These are phyloP conservation scores for Mortierella sp. DNA, from an alignment of 371 early-diverging fungal species.

Conservation along the genomic window DNA sequence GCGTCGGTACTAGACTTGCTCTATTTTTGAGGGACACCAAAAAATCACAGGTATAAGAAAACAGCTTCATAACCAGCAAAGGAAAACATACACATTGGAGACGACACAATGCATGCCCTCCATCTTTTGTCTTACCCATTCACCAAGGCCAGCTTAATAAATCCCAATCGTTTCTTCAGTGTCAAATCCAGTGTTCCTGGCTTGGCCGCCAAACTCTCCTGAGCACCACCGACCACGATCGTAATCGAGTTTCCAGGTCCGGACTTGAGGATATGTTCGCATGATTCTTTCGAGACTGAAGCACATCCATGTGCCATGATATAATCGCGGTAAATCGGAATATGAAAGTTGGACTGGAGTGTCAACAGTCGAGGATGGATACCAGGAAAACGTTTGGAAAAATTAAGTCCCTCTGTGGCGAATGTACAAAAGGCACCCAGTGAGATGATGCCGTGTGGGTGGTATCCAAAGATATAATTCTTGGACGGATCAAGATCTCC, in stretches of 20 bases:
- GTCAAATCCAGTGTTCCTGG: conserved; percentile 76
- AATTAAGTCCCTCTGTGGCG: conserved; percentile 77
- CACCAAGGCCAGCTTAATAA: conserved; percentile 82
- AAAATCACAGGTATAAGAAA: no score
- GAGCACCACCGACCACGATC: conserved; percentile 86
- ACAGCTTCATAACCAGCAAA: no score
- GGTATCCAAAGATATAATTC: conserved; percentile 84
- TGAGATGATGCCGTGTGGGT: conserved; percentile 88
- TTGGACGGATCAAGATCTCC: conserved; percentile 76
- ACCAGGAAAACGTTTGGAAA: conserved; percentile 78
- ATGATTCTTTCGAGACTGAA: conserved; percentile 82
- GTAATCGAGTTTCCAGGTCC: conserved; percentile 83
- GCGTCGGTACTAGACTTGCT: conserved; percentile 78
- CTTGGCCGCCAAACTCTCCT: conserved; percentile 76
- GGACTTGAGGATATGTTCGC: conserved; percentile 75
- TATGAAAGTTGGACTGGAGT: conserved; percentile 68
- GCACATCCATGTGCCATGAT: conserved; percentile 77
- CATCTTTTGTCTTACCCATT: conserved; percentile 59
- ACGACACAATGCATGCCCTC: no score
- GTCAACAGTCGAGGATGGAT: conserved; percentile 71
- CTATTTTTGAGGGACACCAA: conserved; percentile 17
- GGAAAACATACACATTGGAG: no score
- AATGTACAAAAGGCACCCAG: conserved; percentile 87
- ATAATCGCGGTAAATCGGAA: conserved; percentile 82
- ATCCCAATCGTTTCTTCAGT: conserved; percentile 79